Evolutionary conservation across 345 rosid species (phyloP).

Genomic region (Pelargonium nanum): DNA sequence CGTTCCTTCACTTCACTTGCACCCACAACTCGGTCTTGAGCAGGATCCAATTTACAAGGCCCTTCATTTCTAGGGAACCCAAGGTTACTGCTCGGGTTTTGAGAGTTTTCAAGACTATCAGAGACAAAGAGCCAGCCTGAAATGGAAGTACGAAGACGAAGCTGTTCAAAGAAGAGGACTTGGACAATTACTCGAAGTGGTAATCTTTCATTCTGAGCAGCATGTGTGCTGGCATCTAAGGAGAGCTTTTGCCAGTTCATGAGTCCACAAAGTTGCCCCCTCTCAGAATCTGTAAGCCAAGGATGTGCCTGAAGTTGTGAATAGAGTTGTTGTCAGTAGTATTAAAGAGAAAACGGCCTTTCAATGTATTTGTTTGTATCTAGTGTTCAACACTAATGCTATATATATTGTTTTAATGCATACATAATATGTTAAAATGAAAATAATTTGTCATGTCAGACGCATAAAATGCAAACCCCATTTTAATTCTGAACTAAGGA

Average conservation of each 20-base stretch:
- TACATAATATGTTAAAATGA: no score
- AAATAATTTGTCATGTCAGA: no score
- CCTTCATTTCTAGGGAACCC: conserved; percentile 29
- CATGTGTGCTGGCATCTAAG: conserved; percentile 82
- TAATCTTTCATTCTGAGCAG: conserved; percentile 86
- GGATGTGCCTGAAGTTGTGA: conserved; percentile 64
- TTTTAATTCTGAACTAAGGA: no score
- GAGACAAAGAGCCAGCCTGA: conserved; percentile 61
- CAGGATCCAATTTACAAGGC: conserved; percentile 8
- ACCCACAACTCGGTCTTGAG: conserved; percentile 13
- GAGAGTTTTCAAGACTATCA: conserved; percentile 39
- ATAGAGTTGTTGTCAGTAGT: no score
- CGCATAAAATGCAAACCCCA: no score
- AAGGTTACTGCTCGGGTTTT: conserved; percentile 29
- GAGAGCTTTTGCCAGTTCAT: conserved; percentile 91
- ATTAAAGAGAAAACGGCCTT: no score
- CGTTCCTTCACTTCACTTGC: conserved; percentile 53
- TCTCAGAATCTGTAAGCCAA: conserved; percentile 70
- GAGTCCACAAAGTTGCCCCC: conserved; percentile 63
- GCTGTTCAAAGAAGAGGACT: conserved; percentile 85
- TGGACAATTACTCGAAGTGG: conserved; percentile 81
- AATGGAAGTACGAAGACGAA: conserved; percentile 66
- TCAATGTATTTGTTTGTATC: no score
- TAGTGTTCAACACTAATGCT: no score
- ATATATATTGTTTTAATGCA: no score